Base-by-base conservation (phyloP, 495 filamentous ascomycete genomes). In the Hypoxylon fragiforme region DNA sequence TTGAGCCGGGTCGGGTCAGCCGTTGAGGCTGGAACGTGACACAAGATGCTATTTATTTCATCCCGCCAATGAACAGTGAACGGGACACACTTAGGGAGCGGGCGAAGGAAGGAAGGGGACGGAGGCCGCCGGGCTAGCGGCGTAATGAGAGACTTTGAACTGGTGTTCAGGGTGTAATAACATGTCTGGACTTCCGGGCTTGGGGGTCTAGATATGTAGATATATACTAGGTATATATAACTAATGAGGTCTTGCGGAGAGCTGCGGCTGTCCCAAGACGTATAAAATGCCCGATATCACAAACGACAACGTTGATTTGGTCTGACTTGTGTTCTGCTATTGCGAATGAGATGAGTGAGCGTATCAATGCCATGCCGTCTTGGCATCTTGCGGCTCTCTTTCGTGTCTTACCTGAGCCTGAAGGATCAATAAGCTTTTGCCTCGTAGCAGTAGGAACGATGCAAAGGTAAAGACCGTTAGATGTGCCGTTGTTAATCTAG, bases 91-190 rank as follows among this genome's bases (percentile, higher is more conserved):
- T 31, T 38, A 26, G 7, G 16, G 16, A 12, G 28, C 24, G 11
- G 3, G 38, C 9, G 18, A 35, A 21, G 14, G 14, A 18, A 21
- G 15, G 16, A 37, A 12, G 39, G 39, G 21, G 16, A 32, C n/a
- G 8, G 18, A 15, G 9, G 37, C 31, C 45, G 46, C 46, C 57
- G 38, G 51, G 50, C 16, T 46, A 22, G 50, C 36, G 41, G 32
- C 51, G 22, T 43, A 16, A 36, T 41, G 9, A 28, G 9, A n/a
- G n/a, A n/a, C n/a, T 9, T 43, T 55, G 50, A 51, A 50, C 51
- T 61, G 46, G 51, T 30, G 32, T 61, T 55, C 46, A 34, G 57
- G 41, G 45, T 36, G 45, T 43, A 44, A 44, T 49, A 13, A 13
- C 22, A 13, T 9, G 24, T 28, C 4, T 28, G 35, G 40, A 46